phyloP scores from a whole-genome alignment of 1,284 basidiomycete species.

The Flammula alnicola region DNA sequence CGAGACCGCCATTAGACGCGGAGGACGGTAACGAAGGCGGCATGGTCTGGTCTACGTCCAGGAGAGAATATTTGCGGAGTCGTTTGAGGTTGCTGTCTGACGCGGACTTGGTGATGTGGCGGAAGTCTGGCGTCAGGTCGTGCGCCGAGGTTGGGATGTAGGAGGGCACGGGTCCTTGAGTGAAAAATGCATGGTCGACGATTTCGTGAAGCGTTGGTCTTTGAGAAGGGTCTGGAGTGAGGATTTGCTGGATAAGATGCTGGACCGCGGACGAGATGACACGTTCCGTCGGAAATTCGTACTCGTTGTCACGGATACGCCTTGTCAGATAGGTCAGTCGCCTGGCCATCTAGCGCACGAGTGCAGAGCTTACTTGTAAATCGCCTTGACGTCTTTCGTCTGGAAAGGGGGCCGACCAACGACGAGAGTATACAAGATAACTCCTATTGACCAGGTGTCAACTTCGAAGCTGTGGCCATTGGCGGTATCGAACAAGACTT shows the following conservation, averaged over 20 bases:
- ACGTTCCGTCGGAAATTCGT: slow-evolving; percentile 87
- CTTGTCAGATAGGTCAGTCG: slow-evolving; percentile 42
- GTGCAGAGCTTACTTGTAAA: slow-evolving; percentile 73
- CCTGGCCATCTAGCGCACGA: neutral
- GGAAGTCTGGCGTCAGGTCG: slow-evolving; percentile 76
- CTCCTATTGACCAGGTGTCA: slow-evolving; percentile 97
- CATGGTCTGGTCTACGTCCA: slow-evolving; percentile 64
- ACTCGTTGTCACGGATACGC: slow-evolving; percentile 93
- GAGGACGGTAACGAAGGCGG: slow-evolving; percentile 17
- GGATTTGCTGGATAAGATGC: slow-evolving; percentile 83
- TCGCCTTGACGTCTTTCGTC: slow-evolving; percentile 95
- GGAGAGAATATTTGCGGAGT: slow-evolving; percentile 59
- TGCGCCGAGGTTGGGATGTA: slow-evolving; percentile 83
- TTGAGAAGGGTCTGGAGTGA: slow-evolving; percentile 81
- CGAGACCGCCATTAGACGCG: slow-evolving; percentile 20
- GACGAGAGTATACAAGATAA: slow-evolving; percentile 95
- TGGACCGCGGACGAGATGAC: slow-evolving; percentile 75
- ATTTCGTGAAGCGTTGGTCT: slow-evolving; percentile 89
- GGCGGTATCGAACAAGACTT: slow-evolving; percentile 94
- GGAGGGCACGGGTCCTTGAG: slow-evolving; percentile 78
- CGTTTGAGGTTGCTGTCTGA: slow-evolving; percentile 76
- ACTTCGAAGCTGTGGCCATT: slow-evolving; percentile 99
- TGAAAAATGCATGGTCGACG: slow-evolving; percentile 87
- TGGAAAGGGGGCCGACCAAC: slow-evolving; percentile 97
- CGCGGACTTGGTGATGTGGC: slow-evolving; percentile 62